Base-by-base conservation (phyloP, 352 stramenopile species). In the Pythium aristosporum region DNA sequence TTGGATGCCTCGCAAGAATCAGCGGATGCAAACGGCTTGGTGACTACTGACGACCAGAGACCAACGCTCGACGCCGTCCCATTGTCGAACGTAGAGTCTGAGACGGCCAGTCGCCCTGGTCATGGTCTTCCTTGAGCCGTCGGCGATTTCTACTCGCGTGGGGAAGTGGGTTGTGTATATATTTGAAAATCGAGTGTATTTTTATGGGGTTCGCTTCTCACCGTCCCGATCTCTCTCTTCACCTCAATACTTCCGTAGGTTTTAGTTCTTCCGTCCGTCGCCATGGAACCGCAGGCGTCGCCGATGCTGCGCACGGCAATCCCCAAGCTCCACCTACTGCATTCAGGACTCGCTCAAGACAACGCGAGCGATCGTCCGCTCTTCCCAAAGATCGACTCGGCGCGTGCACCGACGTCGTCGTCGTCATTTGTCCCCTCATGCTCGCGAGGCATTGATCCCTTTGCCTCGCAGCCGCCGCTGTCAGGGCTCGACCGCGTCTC, bases 251-350 rank as follows among this genome's bases (percentile, higher is more conserved):
- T 48, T 57, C 30, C 34, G 11, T 46, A 44, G n/a, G 42, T 41
- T 23, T 13, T 34, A 12, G 12, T 16, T 44, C 42, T 3, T 18
- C 28, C 21, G 6, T 43, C 44, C 11, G 30, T 43, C 36, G 28
- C 9, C 13, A 72, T 72, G 65, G 65, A 72, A 49, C 65, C 65
- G 15, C 46, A 25, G 30, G n/a, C 52, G 23, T 52, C 47, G 47
- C 58, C 56, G 15, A 23, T 47, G 4, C 44, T 37, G 28, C 36
- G 61, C 21, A 13, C 57, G 1, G 23, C 25, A 12, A 43, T 65
- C n/a, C 63, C 63, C 34, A 70, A 65, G 59, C 58, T 67, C 36
- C 65, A 64, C 46, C 39, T 67, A 6, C 47, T 72, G 13, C 12
- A 43, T 18, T 28, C 32, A 2, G 18, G 16, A 23, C 39, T 15